Conservation (phyloP, 2,329 filamentous ascomycete species). For the Neofusicoccum sp. region DNA sequence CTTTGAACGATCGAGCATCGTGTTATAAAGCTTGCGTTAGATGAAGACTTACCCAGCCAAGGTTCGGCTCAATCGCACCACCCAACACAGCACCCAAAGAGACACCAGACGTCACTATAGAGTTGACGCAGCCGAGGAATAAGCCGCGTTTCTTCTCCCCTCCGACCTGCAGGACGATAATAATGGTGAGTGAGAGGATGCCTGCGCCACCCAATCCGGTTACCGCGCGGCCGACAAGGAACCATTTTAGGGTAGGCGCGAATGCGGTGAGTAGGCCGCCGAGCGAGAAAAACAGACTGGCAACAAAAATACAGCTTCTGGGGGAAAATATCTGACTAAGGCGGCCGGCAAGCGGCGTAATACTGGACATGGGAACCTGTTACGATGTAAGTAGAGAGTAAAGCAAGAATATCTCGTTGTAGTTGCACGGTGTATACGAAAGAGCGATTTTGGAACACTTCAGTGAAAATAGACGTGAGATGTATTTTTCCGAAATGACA, state of each 20-base stretch:
- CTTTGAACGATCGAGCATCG: background rate
- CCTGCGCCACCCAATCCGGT: constrained; percentile 69
- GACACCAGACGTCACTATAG: constrained; percentile 69
- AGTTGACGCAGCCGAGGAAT: constrained; percentile 71
- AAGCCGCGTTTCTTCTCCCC: constrained; percentile 66
- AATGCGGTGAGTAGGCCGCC: constrained; percentile 65
- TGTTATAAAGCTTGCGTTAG: too few relatives aligned
- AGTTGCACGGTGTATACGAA: too few relatives aligned
- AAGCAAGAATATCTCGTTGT: background rate
- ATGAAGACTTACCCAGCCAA: constrained; percentile 64
- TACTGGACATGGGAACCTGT: constrained; percentile 44
- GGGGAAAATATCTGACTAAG: constrained; percentile 73
- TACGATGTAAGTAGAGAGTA: background rate
- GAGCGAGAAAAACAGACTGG: constrained; percentile 57
- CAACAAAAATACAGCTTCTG: constrained; percentile 61
- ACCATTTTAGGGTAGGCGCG: constrained; percentile 58
- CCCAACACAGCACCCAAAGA: constrained; percentile 69
- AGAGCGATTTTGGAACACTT: too few relatives aligned
- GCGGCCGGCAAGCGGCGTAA: constrained; percentile 69
- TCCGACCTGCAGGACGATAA: constrained; percentile 73
- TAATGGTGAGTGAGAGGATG: constrained; percentile 69
- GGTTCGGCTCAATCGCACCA: constrained; percentile 59
- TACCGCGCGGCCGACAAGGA: constrained; percentile 67
- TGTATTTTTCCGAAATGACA: too few relatives aligned
- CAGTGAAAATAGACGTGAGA: too few relatives aligned